Evolutionary conservation across 768 basidiomycete genomes (phyloP).

Genomic region (Trametes gibbosa): DNA sequence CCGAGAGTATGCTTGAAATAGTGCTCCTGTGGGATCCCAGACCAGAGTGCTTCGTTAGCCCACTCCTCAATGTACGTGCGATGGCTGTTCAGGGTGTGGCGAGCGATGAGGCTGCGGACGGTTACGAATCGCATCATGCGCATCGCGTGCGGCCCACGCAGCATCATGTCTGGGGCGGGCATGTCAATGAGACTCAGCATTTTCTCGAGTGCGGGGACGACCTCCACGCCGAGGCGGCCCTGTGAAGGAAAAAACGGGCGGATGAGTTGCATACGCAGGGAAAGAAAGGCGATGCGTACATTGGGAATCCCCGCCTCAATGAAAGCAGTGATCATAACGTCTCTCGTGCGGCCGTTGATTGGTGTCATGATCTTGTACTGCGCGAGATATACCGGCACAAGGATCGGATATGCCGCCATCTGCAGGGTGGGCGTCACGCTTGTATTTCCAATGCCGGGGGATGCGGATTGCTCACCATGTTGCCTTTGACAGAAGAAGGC

Average conservation of each 20-base stretch:
- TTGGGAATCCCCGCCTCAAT: conserved; percentile 4
- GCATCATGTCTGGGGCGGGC: neutral
- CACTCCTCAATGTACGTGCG: conserved; percentile 1
- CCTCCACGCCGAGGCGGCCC: neutral
- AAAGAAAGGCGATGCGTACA: neutral
- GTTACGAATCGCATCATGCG: neutral
- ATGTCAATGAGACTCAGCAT: neutral
- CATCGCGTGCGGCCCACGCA: neutral
- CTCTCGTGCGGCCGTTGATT: neutral
- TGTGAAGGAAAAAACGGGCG: neutral
- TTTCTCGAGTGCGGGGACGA: neutral
- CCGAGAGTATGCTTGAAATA: conserved; percentile 5
- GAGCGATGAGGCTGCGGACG: neutral
- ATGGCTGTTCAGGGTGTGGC: neutral
- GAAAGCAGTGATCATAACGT: neutral
- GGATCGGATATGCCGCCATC: conserved; percentile 60
- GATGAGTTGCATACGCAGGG: neutral
- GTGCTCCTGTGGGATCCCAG: neutral
- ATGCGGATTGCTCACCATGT: conserved; percentile 38
- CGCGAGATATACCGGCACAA: conserved; percentile 62
- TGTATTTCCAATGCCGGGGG: neutral
- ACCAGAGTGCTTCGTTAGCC: neutral
- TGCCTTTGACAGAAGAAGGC: conserved; percentile 42
- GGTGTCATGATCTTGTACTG: conserved; percentile 41
- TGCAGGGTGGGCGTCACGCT: conserved; percentile 20